Evolutionary conservation across 2,329 filamentous ascomycete genomes (phyloP), one percentile per base, ranked within the genome.

Genomic region (Trichoderma koningii): DNA sequence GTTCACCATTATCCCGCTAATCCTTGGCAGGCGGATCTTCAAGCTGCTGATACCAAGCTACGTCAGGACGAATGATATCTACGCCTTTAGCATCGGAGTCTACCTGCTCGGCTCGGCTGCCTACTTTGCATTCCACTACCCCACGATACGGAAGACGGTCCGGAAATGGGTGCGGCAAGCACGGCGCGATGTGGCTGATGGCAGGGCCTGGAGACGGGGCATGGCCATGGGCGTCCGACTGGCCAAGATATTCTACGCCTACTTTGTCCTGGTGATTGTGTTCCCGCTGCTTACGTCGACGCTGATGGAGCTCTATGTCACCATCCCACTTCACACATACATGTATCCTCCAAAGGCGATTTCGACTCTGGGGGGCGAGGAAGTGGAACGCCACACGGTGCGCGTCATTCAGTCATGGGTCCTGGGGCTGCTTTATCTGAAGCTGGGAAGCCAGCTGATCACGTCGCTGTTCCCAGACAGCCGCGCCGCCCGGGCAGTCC

Each of bases 341-440:
- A 83, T 91, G 75, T 82, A 85, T 68, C 70, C 76, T 23, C 72
- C 75, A 5, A 73, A 72, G 9, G 72, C 68, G 51, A 74, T 66
- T 47, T 75, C 64, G 55, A 73, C 67, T 44, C 65, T 71, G 52
- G 68, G 71, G 23, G 69, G 64, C 4, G 66, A 70, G 5, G 70
- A 71, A 56, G 71, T 69, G 7, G 74, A 75, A 15, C 74, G 75
- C 3, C 92, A 96, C 73, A 91, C 89, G 7, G 86, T 98, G 48
- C 90, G 96, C 68, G 83, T 98, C 67, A 89, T 98, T 48, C 94
- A 98, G 74, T 89, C 93, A 65, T 99, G 94, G 93, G 96, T 93
- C 0, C 82, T 99, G 1, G 95, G 95, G 5, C 85, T 99, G 23
- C 83, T 99, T 3, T 97, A 97, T 75, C 84, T 96, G 34, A 93